Evolutionary conservation across 139 green algal species (phyloP), one percentile per base, ranked within the genome.

Genomic region (Zygnema circumcarinatum): DNA sequence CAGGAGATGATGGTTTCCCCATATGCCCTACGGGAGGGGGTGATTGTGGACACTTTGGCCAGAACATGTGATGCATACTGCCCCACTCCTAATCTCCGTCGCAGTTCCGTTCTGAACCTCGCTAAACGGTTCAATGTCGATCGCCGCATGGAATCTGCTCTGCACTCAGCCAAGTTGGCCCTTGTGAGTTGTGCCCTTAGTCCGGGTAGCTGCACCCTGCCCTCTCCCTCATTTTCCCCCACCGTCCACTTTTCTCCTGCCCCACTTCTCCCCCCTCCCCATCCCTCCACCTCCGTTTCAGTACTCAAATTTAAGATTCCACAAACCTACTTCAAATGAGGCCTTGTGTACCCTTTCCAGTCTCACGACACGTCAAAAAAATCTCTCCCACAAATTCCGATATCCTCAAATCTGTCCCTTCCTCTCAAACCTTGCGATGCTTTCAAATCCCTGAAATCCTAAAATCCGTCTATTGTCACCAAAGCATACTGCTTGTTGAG

Each of bases 1-100:
- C 76, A 83, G 20, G 81, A 87, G 38, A 91, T 91, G 84, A 53
- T 33, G 85, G 84, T 92, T 35, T 91, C 86, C 16, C 79, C 86
- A 31, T 91, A 81, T n/a, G 89, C 89, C 25, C 75, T 92, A 40
- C 81, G 89, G 31, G 89, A 92, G 62, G 89, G 89, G 25, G 85
- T 91, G 16, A 88, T 92, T 62, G 52, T 91, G 22, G 89, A 91
- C 86, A 84, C 56, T 29, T 75, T 91, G 22, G n/a, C 62, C 0
- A 35, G 39, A 1, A 86, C 40, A 0, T 67, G 78, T n/a, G 52
- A 32, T 0, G 62, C 36, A 36, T 91, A 79, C 68, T 38, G 33
- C 7, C 88, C 80, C 1, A 82, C 79, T 0, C 67, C 86, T 1
- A 74, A 90, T 40, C 56, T 92, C 16, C 73, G 89, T 7, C 33